These are phyloP conservation scores for Coemansia aciculifera DNA, from an alignment of 192 early-diverging fungal species.

Conservation along the genomic window DNA sequence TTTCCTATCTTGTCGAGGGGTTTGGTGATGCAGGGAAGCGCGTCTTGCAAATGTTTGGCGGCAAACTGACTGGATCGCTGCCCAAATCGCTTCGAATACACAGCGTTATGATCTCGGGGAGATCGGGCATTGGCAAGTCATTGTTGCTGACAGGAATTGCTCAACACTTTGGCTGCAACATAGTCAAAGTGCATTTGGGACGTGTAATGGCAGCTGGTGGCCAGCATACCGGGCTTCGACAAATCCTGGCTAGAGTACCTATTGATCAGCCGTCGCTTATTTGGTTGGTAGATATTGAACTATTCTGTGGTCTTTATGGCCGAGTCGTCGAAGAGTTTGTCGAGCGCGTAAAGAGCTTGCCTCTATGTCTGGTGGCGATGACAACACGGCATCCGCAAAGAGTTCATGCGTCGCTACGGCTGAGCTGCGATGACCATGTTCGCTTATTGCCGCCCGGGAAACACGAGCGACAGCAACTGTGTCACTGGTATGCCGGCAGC, in stretches of 20 bases:
- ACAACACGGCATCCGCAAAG: conserved; percentile 48
- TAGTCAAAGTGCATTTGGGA: conserved; percentile 32
- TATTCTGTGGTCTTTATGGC: conserved; percentile 33
- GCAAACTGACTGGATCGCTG: conserved; percentile 9
- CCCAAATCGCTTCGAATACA: conserved; percentile 17
- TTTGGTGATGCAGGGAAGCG: conserved; percentile 47
- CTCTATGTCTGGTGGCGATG: conserved; percentile 35
- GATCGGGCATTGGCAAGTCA: conserved; percentile 52
- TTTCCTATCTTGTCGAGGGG: conserved; percentile 21
- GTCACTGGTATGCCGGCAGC: conserved; percentile 25
- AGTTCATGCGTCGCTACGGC: conserved; percentile 32
- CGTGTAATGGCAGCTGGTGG: conserved; percentile 28
- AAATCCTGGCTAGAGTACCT: conserved; percentile 10
- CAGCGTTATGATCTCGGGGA: conserved; percentile 44
- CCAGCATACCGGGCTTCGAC: conserved; percentile 32
- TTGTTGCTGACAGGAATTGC: conserved; percentile 32
- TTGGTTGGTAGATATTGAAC: conserved; percentile 44
- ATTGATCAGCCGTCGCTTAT: conserved; percentile 14
- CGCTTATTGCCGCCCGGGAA: conserved; percentile 24
- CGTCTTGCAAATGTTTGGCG: conserved; percentile 26
- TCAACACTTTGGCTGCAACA: conserved; percentile 6
- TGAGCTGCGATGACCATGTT: conserved; percentile 45
- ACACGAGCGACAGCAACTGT: conserved; percentile 23
- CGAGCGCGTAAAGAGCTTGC: conserved; percentile 2
- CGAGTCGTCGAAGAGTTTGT: conserved; percentile 32